These are phyloP conservation scores for Polyplosphaeria fusca DNA, from an alignment of 495 filamentous ascomycete genomes.

Conservation along the genomic window DNA sequence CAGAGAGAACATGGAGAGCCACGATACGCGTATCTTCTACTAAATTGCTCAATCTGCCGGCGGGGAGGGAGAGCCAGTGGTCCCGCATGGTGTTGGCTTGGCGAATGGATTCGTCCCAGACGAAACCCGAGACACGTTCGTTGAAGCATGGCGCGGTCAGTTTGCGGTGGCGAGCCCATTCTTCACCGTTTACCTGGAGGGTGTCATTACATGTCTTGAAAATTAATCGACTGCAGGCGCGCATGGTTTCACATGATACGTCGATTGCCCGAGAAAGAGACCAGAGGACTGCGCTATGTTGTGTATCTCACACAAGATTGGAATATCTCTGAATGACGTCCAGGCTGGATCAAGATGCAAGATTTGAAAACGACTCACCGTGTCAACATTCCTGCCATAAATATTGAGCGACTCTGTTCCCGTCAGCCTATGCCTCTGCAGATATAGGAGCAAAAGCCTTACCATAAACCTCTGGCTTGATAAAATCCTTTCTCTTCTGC, in stretches of 20 bases:
- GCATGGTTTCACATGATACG: too few species aligned
- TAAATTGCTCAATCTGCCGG: constrained; percentile 6
- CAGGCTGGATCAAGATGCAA: too few species aligned
- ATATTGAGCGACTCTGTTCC: constrained; percentile 10
- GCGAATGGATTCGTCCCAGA: constrained; percentile 31
- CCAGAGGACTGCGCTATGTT: too few species aligned
- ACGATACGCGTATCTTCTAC: constrained; percentile 26
- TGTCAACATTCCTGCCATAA: constrained; percentile 25
- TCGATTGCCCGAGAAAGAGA: too few species aligned
- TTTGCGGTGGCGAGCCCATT: constrained; percentile 32
- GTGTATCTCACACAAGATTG: too few species aligned
- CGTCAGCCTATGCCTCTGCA: constrained; percentile 1
- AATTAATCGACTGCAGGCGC: too few species aligned
- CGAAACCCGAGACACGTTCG: constrained; percentile 23
- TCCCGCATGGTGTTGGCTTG: constrained; percentile 23
- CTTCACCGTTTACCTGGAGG: constrained; percentile 23
- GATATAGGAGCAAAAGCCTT: not conserved
- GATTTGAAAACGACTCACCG: not conserved
- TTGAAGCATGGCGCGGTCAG: constrained; percentile 33
- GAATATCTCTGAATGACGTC: too few species aligned
- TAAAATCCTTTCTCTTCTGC: constrained; percentile 16
- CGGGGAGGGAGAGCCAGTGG: constrained; percentile 18
- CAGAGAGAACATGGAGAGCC: constrained; percentile 26
- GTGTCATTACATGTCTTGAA: too few species aligned
- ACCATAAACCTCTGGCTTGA: constrained; percentile 16